phyloP scores from a whole-genome alignment of 148 eudicot species.

The Rhododendron ovatum region DNA sequence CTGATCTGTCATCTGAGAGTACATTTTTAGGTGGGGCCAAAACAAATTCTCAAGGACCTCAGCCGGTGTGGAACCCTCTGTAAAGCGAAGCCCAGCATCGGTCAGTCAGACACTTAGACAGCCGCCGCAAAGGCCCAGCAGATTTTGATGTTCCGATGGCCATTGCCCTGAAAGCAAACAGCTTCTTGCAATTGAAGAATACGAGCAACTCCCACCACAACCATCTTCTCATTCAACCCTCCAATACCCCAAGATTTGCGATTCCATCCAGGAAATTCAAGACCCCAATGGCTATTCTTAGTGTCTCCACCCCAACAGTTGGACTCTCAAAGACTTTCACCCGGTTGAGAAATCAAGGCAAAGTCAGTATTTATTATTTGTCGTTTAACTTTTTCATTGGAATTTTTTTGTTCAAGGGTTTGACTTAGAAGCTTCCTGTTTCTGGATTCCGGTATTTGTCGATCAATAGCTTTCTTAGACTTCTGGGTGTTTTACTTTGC shows the following conservation, averaged over 20 bases:
- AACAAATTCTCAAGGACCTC: neutral
- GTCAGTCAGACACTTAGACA: neutral
- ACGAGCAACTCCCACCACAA: constrained; percentile 13
- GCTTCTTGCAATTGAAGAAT: constrained; percentile 30
- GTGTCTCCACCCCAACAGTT: constrained; percentile 29
- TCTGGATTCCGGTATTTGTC: neutral
- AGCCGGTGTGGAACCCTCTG: neutral
- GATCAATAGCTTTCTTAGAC: neutral
- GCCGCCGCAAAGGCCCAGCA: neutral
- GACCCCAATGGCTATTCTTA: constrained; percentile 48
- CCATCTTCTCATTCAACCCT: neutral
- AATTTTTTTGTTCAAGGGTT: no score
- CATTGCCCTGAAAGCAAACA: constrained; percentile 29
- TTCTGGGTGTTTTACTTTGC: neutral
- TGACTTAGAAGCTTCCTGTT: neutral
- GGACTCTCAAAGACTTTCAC: constrained; percentile 76
- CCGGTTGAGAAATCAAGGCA: constrained; percentile 50
- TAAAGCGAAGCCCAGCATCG: neutral
- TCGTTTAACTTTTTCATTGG: neutral
- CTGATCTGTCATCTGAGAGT: neutral
- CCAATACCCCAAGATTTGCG: constrained; percentile 12
- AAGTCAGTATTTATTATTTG: constrained; percentile 27
- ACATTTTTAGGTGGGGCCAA: neutral
- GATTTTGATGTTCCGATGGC: constrained; percentile 24
- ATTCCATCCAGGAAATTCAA: constrained; percentile 11